phyloP scores from a whole-genome alignment of 805 yeast species.

The Saccharomycopsis olivae region DNA sequence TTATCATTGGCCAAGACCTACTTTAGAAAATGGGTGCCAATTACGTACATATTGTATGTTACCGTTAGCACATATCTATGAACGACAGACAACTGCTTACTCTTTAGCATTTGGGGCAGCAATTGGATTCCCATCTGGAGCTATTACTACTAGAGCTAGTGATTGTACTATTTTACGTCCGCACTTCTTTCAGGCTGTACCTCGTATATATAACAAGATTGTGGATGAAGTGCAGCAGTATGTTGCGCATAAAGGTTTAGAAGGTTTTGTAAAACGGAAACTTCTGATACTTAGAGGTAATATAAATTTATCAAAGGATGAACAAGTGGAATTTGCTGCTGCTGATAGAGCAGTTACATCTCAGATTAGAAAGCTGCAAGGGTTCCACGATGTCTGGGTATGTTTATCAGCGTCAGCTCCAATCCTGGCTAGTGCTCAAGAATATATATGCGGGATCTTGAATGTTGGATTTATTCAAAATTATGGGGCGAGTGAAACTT shows the following conservation, averaged over 20 bases:
- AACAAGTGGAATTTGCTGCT: not conserved
- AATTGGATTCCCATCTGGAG: conserved; percentile 38
- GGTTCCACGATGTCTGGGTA: conserved; percentile 30
- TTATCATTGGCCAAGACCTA: conserved; percentile 21
- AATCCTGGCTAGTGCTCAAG: conserved; percentile 41
- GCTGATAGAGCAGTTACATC: conserved; percentile 29
- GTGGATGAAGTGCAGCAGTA: conserved; percentile 49
- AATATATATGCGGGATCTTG: conserved; percentile 42
- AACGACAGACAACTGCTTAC: conserved; percentile 34
- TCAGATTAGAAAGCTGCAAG: conserved; percentile 36
- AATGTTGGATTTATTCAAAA: conserved; percentile 39
- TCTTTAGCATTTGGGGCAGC: conserved; percentile 32
- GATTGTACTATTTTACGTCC: conserved; percentile 22
- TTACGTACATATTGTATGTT: conserved; percentile 28
- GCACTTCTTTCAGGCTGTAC: conserved; percentile 59
- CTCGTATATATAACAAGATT: conserved; percentile 51
- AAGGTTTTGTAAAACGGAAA: conserved; percentile 34
- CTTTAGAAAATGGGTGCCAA: conserved; percentile 18
- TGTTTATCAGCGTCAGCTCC: conserved; percentile 49
- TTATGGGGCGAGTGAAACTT: conserved; percentile 39
- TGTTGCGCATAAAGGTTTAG: conserved; percentile 24
- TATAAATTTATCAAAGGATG: not conserved
- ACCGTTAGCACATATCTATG: conserved; percentile 51
- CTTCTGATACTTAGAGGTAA: not conserved
- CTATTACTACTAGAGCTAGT: conserved; percentile 31